Evolutionary conservation across 129 eudicot species (phyloP).

Genomic region (Lonicera japonica): DNA sequence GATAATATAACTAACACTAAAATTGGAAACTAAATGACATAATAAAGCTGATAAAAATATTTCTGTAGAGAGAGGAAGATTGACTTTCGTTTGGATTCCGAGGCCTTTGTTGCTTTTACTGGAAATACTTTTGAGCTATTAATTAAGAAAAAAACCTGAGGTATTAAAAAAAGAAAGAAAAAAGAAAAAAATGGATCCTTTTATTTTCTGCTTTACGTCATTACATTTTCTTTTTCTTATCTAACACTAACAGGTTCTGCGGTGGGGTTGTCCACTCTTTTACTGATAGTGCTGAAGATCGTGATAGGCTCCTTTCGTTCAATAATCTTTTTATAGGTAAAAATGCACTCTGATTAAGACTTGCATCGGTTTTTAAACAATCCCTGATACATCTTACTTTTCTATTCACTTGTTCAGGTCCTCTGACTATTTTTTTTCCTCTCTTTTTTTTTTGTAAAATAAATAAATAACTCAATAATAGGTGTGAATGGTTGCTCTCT

Average conservation of each 20-base stretch:
- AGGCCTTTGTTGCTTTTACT: no score
- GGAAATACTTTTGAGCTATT: no score
- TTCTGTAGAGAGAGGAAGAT: no score
- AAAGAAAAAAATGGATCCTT: no score
- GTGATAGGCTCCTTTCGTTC: conserved; percentile 80
- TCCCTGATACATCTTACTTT: neutral
- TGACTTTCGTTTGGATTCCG: no score
- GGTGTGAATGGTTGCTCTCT: conserved; percentile 96
- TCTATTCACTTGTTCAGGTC: neutral
- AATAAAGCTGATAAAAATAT: no score
- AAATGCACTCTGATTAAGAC: conserved; percentile 6
- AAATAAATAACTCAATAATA: conserved; percentile 8
- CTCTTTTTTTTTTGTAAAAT: neutral
- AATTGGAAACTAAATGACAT: no score
- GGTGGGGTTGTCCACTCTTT: conserved; percentile 97
- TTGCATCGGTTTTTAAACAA: conserved; percentile 5
- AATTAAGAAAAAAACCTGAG: no score
- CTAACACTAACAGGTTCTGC: conserved; percentile 48
- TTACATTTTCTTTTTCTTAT: neutral
- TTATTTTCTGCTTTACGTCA: no score
- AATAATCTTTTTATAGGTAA: conserved; percentile 76
- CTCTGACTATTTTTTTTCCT: neutral
- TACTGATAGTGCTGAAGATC: conserved; percentile 83
- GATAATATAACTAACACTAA: no score
- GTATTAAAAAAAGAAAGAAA: no score